These are phyloP conservation scores for Lepidium africanum DNA, from an alignment of 345 rosid species.

Conservation along the genomic window DNA sequence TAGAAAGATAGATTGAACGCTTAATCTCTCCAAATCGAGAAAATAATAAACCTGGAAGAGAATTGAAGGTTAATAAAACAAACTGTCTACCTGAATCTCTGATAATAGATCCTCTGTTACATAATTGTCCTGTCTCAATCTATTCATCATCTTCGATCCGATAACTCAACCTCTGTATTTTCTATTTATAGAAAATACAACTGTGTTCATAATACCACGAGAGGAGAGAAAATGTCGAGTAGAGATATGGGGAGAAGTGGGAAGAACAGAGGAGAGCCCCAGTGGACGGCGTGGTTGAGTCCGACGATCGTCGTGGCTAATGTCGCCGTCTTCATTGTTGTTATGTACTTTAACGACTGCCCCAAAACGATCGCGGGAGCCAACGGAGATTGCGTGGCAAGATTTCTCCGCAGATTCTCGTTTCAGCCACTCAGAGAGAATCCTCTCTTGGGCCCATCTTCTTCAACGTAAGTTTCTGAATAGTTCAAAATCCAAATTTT, in stretches of 20 bases:
- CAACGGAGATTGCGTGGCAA: constrained; percentile 50
- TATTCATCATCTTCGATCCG: not conserved
- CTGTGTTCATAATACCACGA: not conserved
- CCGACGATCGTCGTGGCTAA: constrained; percentile 67
- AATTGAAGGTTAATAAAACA: constrained; percentile 2
- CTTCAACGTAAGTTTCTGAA: constrained; percentile 47
- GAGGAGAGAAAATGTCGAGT: constrained; percentile 35
- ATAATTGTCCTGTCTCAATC: constrained; percentile 4
- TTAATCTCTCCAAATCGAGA: not conserved
- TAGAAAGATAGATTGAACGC: not conserved
- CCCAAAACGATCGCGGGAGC: constrained; percentile 45
- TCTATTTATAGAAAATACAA: not conserved
- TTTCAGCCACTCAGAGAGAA: constrained; percentile 84
- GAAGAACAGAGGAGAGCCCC: constrained; percentile 24
- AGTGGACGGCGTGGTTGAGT: constrained; percentile 87
- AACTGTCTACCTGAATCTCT: constrained; percentile 3
- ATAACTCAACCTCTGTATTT: not conserved
- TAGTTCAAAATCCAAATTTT: not conserved
- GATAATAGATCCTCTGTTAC: not conserved
- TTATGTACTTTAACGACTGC: constrained; percentile 83
- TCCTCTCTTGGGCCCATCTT: constrained; percentile 92
- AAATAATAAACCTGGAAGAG: not conserved
- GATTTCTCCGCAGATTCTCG: constrained; percentile 67
- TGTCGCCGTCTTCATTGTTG: constrained; percentile 48
- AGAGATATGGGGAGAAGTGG: constrained; percentile 53